Evolutionary conservation across 495 filamentous ascomycete genomes (phyloP), one percentile per base, ranked within the genome.

Genomic region (Daldinia vernicosa): DNA sequence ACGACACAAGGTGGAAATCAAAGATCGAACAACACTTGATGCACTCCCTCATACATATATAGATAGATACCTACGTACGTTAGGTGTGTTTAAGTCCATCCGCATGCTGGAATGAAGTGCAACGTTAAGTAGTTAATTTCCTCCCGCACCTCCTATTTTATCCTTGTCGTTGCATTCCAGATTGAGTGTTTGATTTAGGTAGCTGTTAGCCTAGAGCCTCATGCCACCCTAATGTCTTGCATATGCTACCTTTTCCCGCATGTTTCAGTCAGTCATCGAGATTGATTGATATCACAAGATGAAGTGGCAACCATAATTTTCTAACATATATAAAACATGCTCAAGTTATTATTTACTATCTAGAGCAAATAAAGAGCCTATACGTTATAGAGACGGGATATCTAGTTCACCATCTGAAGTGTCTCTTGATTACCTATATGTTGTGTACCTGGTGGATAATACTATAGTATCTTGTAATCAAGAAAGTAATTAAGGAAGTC

Each of bases 81-180:
- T 35, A 0, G 4, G 12, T 35, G 1, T 14, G 19, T 47, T 62
- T 55, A 63, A 43, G 47, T 47, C 60, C 39, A 40, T 40, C 55
- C 50, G 17, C 47, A 58, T 52, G 17, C 1, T 66, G 70, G 70
- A 73, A 73, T 73, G 70, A 54, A 17, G 70, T 69, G 70, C 66
- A 73, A 73, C 70, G 70, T 73, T 69, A 15, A 68, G 70, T 37
- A 53, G 22, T 40, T 47, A 56, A 60, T 35, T 3, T 57, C 63
- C 50, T 28, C 27, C 35, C 26, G 45, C 51, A 37, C 8, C 33
- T 59, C 60, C 53, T 68, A 39, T 64, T 55, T 45, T 67, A 52
- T 54, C 26, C 50, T 53, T 60, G 51, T 27, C 64, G 70, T 53
- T 33, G 57, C 64, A 68, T 72, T 65, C 65, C 66, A 28, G 30